A percentile compares a stretch with the other conserved stretches of the same genome.
Evolutionary conservation across 306 rosid genomes (phyloP).

Genomic region (Vigna trinervia): DNA sequence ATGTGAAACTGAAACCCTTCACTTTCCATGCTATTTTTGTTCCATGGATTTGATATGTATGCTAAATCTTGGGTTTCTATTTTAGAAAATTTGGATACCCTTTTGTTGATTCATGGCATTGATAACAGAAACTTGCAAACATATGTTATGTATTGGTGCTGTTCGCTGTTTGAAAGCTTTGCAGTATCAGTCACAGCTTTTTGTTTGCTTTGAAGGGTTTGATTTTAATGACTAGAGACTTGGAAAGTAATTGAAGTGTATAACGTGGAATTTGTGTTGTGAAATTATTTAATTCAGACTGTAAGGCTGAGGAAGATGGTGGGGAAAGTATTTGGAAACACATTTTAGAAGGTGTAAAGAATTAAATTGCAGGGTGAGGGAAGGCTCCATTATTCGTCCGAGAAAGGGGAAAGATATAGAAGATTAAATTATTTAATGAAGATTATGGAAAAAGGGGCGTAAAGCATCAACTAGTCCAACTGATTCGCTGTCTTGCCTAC

Average conservation of each 20-base stretch:
- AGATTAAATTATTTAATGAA: constrained; percentile 37
- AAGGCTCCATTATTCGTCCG: constrained; percentile 47
- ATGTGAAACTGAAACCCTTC: constrained; percentile 47
- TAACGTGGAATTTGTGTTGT: constrained; percentile 13
- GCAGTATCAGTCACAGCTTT: neutral
- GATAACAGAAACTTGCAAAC: constrained; percentile 11
- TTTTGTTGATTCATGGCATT: constrained; percentile 40
- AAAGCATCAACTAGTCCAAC: constrained; percentile 42
- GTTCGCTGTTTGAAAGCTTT: neutral
- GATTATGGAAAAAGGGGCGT: constrained; percentile 35
- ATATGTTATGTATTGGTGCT: neutral
- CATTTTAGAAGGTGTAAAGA: constrained; percentile 39
- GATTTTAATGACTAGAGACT: constrained; percentile 4
- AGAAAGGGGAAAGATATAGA: constrained; percentile 48
- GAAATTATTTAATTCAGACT: constrained; percentile 42
- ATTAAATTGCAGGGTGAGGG: constrained; percentile 30
- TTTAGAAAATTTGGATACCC: constrained; percentile 12
- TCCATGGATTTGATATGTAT: constrained; percentile 23
- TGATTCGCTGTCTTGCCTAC: constrained; percentile 52
- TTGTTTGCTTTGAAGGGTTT: constrained; percentile 27
- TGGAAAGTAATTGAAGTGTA: constrained; percentile 15
- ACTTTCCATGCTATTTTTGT: constrained; percentile 20
- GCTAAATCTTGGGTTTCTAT: neutral
- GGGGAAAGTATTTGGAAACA: constrained; percentile 39
- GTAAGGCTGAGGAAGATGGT: constrained; percentile 42